Evolutionary conservation across 371 early-diverging fungal genomes (phyloP).

Genomic region (Pancytospora philotis): DNA sequence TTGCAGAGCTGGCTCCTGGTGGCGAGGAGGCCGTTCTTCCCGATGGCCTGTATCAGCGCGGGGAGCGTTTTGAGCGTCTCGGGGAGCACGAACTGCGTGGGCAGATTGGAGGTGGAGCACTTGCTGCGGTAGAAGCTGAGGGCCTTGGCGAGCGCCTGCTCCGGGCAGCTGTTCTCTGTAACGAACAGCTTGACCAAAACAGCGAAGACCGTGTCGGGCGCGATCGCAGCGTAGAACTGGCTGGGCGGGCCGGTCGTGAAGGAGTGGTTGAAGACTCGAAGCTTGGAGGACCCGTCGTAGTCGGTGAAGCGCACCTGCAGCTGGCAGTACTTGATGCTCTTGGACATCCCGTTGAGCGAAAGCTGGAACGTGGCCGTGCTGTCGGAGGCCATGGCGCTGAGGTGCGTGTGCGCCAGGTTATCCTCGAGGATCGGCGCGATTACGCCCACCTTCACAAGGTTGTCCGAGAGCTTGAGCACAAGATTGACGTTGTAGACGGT

Average conservation of each 20-base stretch:
- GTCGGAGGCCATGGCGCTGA: constrained; percentile 34
- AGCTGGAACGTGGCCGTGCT: constrained; percentile 43
- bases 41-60: constrained; percentile 47
- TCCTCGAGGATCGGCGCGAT: constrained; percentile 30
- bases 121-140: constrained; percentile 51
- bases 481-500: constrained; percentile 32
- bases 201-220: constrained; percentile 57
- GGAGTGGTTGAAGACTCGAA: constrained; percentile 44
- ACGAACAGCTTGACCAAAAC: constrained; percentile 48
- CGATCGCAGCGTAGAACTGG: constrained; percentile 40
- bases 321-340: constrained; percentile 47
- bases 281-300: constrained; percentile 36
- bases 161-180: constrained; percentile 39
- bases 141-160: constrained; percentile 39
- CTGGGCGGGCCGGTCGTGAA: constrained; percentile 34
- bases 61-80: constrained; percentile 57
- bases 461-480: constrained; percentile 42
- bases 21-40: neutral
- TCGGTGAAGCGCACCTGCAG: constrained; percentile 46
- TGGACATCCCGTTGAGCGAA: constrained; percentile 23
- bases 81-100: constrained; percentile 57
- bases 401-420: constrained; percentile 2
- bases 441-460: constrained; percentile 29
- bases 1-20: neutral
- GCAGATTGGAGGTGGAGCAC: constrained; percentile 44